Evolutionary conservation across 257 asterid genomes (phyloP).

Genomic region (Handroanthus guayacan): DNA sequence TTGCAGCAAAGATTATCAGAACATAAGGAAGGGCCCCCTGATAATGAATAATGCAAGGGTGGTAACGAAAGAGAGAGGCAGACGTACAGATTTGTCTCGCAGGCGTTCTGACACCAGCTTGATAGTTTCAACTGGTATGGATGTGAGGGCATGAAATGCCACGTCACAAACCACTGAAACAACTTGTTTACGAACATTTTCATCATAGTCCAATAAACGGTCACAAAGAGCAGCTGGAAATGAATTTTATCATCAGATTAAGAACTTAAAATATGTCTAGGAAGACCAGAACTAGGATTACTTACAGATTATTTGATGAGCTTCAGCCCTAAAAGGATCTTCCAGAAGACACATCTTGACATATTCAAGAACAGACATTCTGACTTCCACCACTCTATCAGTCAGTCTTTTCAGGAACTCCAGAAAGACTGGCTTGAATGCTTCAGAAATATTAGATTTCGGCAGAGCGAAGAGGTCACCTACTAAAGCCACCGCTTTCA

Average conservation of each 20-base stretch:
- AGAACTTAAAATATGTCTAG: slow-evolving; percentile 28
- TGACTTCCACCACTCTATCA: slow-evolving; percentile 84
- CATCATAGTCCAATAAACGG: slow-evolving; percentile 87
- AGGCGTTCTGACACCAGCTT: slow-evolving; percentile 93
- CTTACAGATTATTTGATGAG: slow-evolving; percentile 89
- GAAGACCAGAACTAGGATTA: slow-evolving; percentile 21
- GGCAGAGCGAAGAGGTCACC: slow-evolving; percentile 88
- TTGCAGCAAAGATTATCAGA: slow-evolving; percentile 42
- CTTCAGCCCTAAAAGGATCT: slow-evolving; percentile 75
- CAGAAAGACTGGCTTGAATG: slow-evolving; percentile 77
- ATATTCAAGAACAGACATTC: slow-evolving; percentile 86
- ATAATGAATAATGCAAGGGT: slow-evolving; percentile 25
- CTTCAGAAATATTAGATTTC: slow-evolving; percentile 67
- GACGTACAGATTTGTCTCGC: slow-evolving; percentile 93
- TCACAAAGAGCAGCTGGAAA: slow-evolving; percentile 88
- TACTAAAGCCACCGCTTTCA: slow-evolving; percentile 85
- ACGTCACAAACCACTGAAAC: slow-evolving; percentile 89
- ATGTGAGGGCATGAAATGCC: slow-evolving; percentile 64
- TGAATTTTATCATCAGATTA: slow-evolving; percentile 40
- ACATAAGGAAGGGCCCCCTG: slow-evolving; percentile 30
- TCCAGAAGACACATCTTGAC: slow-evolving; percentile 76
- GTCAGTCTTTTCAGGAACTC: slow-evolving; percentile 92
- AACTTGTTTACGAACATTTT: slow-evolving; percentile 91
- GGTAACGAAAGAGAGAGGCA: slow-evolving; percentile 27
- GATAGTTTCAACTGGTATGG: slow-evolving; percentile 74